A percentile compares a stretch with the other conserved stretches of the same genome.
Evolutionary conservation across 140 eudicot genomes (phyloP).

Genomic region (Cichorium intybus): DNA sequence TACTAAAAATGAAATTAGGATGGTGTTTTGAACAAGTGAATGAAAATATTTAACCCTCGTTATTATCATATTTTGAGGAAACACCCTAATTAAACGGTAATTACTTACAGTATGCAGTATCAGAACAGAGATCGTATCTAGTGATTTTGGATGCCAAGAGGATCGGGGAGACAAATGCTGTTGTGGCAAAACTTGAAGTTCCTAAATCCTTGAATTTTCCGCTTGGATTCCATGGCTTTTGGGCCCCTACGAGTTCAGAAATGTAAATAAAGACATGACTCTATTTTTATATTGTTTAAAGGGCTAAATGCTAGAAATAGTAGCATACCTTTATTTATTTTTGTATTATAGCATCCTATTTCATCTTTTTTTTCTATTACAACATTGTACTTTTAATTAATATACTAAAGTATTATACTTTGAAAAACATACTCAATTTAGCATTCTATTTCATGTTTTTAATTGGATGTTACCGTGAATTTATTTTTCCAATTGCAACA

Average conservation of each 20-base stretch:
- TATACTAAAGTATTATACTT: background rate
- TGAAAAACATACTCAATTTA: too few species aligned
- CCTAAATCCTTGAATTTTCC: constrained; percentile 78
- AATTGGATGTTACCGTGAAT: too few species aligned
- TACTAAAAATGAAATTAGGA: background rate
- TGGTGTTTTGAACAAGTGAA: background rate
- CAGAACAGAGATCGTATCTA: constrained; percentile 62
- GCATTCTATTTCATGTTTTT: too few species aligned
- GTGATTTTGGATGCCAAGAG: constrained; percentile 61
- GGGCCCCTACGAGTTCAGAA: constrained; percentile 43
- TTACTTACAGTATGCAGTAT: constrained; percentile 73
- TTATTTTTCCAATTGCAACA: too few species aligned
- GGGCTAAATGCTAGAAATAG: background rate
- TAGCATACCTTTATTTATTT: background rate
- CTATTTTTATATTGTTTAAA: background rate
- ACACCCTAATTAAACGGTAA: background rate
- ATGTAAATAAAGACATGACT: background rate
- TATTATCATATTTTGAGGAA: background rate
- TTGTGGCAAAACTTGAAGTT: constrained; percentile 82
- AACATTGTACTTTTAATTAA: background rate
- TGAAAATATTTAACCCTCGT: background rate
- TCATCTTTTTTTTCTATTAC: background rate
- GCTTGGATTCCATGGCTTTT: constrained; percentile 86
- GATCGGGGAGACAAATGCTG: constrained; percentile 54
- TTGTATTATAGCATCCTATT: background rate